These are phyloP conservation scores for Quercus wislizeni DNA, from an alignment of 306 rosid species.

Conservation along the genomic window DNA sequence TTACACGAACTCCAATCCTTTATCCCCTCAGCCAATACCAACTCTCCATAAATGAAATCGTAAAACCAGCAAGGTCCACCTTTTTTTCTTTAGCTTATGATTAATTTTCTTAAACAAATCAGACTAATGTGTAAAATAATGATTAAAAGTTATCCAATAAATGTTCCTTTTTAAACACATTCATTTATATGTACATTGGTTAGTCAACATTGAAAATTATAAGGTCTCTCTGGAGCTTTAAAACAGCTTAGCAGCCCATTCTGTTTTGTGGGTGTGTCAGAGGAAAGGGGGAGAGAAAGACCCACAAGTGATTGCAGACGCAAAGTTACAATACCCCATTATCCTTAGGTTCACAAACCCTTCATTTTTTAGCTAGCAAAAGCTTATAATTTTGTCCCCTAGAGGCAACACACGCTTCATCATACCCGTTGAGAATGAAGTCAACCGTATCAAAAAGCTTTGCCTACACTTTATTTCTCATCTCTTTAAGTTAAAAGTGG, in stretches of 20 bases:
- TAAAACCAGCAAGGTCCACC: constrained; percentile 1
- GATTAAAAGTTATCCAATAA: constrained; percentile 9
- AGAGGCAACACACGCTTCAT: constrained; percentile 55
- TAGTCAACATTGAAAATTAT: constrained; percentile 36
- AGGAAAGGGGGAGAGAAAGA: constrained; percentile 11
- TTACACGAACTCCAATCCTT: neutral
- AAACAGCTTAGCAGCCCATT: constrained; percentile 16
- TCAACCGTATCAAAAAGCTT: constrained; percentile 44
- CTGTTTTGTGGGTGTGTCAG: constrained; percentile 34
- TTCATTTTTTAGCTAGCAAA: constrained; percentile 25
- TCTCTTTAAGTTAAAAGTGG: constrained; percentile 2
- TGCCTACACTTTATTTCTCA: neutral
- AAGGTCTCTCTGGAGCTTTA: constrained; percentile 28
- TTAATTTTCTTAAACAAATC: neutral
- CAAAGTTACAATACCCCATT: constrained; percentile 16
- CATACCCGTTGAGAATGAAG: constrained; percentile 49
- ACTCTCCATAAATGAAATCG: neutral
- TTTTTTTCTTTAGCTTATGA: neutral
- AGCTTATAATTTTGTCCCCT: constrained; percentile 51
- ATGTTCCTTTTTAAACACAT: constrained; percentile 20
- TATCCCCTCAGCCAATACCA: neutral
- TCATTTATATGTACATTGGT: constrained; percentile 40
- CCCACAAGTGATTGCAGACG: constrained; percentile 41
- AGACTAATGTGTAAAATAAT: constrained; percentile 3
- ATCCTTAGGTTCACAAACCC: constrained; percentile 16